Conservation (phyloP, 495 filamentous ascomycete genomes). For the Rostrohypoxylon terebratum region DNA sequence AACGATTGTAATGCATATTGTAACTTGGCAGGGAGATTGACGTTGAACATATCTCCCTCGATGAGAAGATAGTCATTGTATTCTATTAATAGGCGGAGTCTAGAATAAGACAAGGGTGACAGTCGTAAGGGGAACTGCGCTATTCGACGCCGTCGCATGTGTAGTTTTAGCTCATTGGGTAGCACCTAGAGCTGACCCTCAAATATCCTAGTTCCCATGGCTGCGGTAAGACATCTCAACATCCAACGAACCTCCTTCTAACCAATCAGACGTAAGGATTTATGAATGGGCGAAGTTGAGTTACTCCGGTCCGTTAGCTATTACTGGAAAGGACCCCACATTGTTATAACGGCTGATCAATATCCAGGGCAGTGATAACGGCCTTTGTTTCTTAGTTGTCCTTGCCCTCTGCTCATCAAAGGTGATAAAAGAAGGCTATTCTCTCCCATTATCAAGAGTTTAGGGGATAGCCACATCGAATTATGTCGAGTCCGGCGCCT, state of each 20-base stretch:
- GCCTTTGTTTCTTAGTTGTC: not conserved
- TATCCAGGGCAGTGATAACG: not conserved
- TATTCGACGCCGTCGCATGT: not conserved
- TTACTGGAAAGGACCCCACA: not conserved
- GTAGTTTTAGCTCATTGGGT: not conserved
- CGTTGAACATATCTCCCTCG: not conserved
- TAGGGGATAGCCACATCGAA: not conserved
- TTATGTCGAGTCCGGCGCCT: slow-evolving; percentile 1
- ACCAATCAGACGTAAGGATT: slow-evolving; percentile 11
- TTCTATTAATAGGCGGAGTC: not conserved
- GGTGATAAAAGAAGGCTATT: not conserved
- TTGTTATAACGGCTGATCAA: not conserved
- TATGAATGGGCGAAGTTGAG: not conserved
- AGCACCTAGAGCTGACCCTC: not conserved
- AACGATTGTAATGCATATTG: not conserved
- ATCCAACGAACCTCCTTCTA: not conserved
- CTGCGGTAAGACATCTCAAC: not conserved
- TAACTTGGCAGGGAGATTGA: too few species aligned
- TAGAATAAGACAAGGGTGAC: not conserved
- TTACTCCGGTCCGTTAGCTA: slow-evolving; percentile 25
- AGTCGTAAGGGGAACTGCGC: not conserved
- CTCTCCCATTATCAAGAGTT: not conserved
- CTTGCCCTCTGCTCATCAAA: not conserved
- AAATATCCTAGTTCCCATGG: not conserved
- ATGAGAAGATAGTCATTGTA: not conserved